Evolutionary conservation across 352 stramenopile genomes (phyloP).

Genomic region (Aphanomyces invadans): DNA sequence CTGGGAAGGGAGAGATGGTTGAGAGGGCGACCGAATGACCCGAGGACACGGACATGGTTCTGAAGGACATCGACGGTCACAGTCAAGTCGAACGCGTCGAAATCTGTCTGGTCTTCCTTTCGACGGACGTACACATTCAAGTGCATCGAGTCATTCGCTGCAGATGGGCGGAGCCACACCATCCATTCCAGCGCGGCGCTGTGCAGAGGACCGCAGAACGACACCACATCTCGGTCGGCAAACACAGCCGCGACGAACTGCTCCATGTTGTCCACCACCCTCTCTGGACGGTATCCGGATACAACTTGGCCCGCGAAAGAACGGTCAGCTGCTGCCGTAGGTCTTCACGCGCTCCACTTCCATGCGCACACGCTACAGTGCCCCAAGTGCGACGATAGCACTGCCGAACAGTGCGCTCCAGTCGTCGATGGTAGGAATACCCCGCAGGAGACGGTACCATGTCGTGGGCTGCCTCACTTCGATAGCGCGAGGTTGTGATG

Average conservation of each 20-base stretch:
- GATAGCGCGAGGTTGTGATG: too few relatives aligned
- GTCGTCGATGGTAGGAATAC: too few relatives aligned
- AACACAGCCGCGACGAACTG: slow-evolving; percentile 17
- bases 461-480: too few relatives aligned
- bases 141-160: neutral
- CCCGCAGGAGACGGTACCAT: too few relatives aligned
- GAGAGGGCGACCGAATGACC: neutral
- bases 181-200: slow-evolving; percentile 3
- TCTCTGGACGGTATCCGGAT: neutral
- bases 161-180: slow-evolving; percentile 11
- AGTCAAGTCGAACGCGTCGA: neutral
- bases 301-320: too few relatives aligned
- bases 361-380: too few relatives aligned
- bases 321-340: too few relatives aligned
- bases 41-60: neutral
- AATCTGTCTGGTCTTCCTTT: neutral
- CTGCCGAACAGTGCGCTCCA: too few relatives aligned
- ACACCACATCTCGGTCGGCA: neutral
- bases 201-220: neutral
- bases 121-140: neutral
- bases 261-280: slow-evolving; percentile 3
- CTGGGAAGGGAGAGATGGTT: neutral
- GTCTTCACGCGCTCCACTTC: too few relatives aligned
- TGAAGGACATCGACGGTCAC: neutral
- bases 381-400: too few relatives aligned